Percentiles rank a stretch among this genome's conserved stretches.
These are phyloP conservation scores for Acorus calamus DNA, from an alignment of 106 monocot species.

Conservation along the genomic window DNA sequence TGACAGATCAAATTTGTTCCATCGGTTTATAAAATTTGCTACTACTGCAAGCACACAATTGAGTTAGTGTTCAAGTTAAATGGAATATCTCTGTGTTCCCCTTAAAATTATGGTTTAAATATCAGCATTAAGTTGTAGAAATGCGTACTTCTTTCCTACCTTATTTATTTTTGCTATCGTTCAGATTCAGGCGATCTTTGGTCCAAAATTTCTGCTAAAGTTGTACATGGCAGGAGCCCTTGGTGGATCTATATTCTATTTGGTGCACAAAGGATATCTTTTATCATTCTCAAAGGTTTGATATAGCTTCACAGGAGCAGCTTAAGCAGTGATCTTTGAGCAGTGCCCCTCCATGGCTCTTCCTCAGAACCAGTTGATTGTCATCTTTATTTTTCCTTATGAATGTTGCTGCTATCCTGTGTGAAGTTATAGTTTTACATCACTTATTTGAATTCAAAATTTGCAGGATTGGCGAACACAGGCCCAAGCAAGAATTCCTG, in stretches of 20 bases:
- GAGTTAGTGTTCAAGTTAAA: too few relatives aligned
- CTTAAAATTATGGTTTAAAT: too few relatives aligned
- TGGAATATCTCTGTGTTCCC: too few relatives aligned
- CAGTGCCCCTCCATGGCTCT: too few relatives aligned
- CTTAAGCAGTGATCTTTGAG: neutral
- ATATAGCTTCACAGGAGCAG: neutral
- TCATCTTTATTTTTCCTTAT: too few relatives aligned
- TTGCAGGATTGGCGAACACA: slow-evolving; percentile 42
- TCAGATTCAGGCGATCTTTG: slow-evolving; percentile 72
- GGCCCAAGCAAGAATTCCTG: slow-evolving; percentile 37
- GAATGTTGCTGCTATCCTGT: too few relatives aligned
- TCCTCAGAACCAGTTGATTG: too few relatives aligned
- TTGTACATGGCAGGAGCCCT: slow-evolving; percentile 80
- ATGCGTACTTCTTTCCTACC: neutral
- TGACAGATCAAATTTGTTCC: too few relatives aligned
- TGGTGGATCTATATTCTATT: slow-evolving; percentile 65
- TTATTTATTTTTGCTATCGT: neutral
- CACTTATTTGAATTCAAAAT: neutral
- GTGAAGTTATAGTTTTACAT: too few relatives aligned
- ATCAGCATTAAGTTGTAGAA: neutral
- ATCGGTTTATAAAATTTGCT: too few relatives aligned
- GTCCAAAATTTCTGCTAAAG: slow-evolving; percentile 69
- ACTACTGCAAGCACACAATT: too few relatives aligned
- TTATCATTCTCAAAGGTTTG: slow-evolving; percentile 37
- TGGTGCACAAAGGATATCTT: slow-evolving; percentile 35